A percentile compares a stretch with the other conserved stretches of the same genome.
phyloP scores from a whole-genome alignment of 2,329 filamentous ascomycete species.

The Diplodia sapinea region DNA sequence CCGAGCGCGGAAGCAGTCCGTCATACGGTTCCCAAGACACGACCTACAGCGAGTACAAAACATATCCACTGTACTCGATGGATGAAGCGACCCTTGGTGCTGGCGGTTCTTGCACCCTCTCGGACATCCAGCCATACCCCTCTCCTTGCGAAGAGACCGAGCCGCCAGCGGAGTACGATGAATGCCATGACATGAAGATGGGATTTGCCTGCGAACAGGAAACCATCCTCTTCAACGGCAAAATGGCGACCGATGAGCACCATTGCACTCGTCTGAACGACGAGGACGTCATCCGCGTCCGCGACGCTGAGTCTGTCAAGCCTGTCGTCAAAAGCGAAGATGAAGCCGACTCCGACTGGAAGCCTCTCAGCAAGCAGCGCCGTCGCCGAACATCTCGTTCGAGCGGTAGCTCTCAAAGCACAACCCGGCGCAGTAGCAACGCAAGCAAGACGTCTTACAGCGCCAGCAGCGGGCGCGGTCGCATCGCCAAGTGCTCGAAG shows the following conservation, averaged over 20 bases:
- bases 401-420: constrained; percentile 34
- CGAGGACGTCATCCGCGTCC: constrained; percentile 32
- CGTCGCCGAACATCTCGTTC: constrained; percentile 41
- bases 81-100: constrained; percentile 21
- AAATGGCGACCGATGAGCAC: constrained; percentile 5
- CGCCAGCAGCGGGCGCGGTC: constrained; percentile 6
- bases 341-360: constrained; percentile 45
- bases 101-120: constrained; percentile 38
- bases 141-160: constrained; percentile 37
- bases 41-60: constrained; percentile 12
- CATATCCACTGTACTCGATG: constrained; percentile 17
- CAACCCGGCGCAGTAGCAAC: constrained; percentile 6
- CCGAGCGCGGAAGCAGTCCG: constrained; percentile 18
- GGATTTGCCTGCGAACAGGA: constrained; percentile 38
- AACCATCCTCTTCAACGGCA: constrained; percentile 27
- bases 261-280: constrained; percentile 4
- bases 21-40: constrained; percentile 13
- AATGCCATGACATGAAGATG: constrained; percentile 38
- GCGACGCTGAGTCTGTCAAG: constrained; percentile 47
- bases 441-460: background rate
- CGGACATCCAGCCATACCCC: constrained; percentile 44
- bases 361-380: constrained; percentile 36
- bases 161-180: constrained; percentile 38
- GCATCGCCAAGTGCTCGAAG: constrained; percentile 21
- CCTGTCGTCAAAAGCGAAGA: constrained; percentile 41